Percentiles rank a stretch among this genome's conserved stretches.
These are phyloP conservation scores for Microbotryum lychnidis-dioicae DNA, from an alignment of 1,284 basidiomycete species.

Conservation along the genomic window DNA sequence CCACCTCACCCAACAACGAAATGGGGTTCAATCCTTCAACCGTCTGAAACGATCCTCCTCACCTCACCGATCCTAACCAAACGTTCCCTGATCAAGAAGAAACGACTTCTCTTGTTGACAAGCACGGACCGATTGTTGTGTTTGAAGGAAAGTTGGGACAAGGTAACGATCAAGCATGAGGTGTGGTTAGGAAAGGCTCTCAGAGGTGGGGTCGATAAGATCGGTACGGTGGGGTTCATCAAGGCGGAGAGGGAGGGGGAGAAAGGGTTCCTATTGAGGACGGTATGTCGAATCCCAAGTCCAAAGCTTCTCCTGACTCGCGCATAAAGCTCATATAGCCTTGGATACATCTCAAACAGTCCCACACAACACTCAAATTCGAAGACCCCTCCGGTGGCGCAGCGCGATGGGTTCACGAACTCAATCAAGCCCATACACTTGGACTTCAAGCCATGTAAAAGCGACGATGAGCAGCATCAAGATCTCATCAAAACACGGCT, in stretches of 20 bases:
- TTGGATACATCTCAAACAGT: slow-evolving; percentile 3
- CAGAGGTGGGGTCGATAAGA: slow-evolving; percentile 7
- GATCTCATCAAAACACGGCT: no score
- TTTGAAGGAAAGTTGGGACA: slow-evolving; percentile 43
- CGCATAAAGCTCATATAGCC: not conserved
- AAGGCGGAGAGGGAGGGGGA: slow-evolving; percentile 12
- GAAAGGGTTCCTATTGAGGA: slow-evolving; percentile 18
- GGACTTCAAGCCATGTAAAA: not conserved
- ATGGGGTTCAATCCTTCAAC: slow-evolving; percentile 33
- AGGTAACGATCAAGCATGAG: slow-evolving; percentile 45
- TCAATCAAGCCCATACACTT: slow-evolving; percentile 15
- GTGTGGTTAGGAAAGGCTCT: slow-evolving; percentile 38
- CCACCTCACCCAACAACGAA: not conserved
- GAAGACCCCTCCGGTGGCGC: slow-evolving; percentile 26
- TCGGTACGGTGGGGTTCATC: slow-evolving; percentile 20
- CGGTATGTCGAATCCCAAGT: slow-evolving; percentile 4
- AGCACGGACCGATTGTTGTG: slow-evolving; percentile 48
- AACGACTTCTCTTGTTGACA: slow-evolving; percentile 47
- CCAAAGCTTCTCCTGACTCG: no score
- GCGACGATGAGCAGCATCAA: no score
- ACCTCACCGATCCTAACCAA: slow-evolving; percentile 39
- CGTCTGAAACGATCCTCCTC: slow-evolving; percentile 41
- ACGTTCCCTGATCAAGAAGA: slow-evolving; percentile 39
- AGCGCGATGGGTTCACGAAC: slow-evolving; percentile 23
- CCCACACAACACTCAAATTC: slow-evolving; percentile 25